These are phyloP conservation scores for Lasiodiplodia gonubiensis DNA, from an alignment of 2,329 filamentous ascomycete genomes.

Conservation along the genomic window DNA sequence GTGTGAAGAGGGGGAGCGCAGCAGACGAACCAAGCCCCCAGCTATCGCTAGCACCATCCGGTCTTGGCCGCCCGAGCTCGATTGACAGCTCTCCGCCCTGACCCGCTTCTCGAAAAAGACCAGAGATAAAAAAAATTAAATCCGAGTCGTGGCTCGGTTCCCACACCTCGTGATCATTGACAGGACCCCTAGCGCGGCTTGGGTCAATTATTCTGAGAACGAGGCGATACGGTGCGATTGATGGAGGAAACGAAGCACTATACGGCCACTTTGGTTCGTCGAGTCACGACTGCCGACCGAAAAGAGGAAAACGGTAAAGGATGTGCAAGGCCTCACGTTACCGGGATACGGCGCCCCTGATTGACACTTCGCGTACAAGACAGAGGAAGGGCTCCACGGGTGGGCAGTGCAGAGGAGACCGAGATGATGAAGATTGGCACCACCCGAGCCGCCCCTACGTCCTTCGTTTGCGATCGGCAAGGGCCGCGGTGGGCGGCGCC, in stretches of 20 bases:
- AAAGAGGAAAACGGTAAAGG: slow-evolving; percentile 4
- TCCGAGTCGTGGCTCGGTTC: slow-evolving; percentile 6
- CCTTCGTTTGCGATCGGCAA: slow-evolving; percentile 12
- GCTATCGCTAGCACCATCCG: slow-evolving; percentile 12
- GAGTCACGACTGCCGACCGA: slow-evolving; percentile 10
- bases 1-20: neutral
- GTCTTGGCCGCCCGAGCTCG: slow-evolving; percentile 14
- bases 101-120: slow-evolving; percentile 3
- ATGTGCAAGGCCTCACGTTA: neutral
- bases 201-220: slow-evolving; percentile 1
- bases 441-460: slow-evolving; percentile 9
- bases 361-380: slow-evolving; percentile 9
- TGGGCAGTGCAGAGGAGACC: slow-evolving; percentile 22
- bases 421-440: slow-evolving; percentile 18
- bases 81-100: neutral
- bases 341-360: slow-evolving; percentile 8
- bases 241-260: neutral
- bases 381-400: slow-evolving; percentile 8
- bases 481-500: neutral
- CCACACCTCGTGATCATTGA: slow-evolving; percentile 5
- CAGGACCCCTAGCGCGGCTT: neutral
- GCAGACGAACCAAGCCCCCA: neutral
- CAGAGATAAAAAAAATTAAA: neutral
- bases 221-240: slow-evolving; percentile 14
- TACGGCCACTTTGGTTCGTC: neutral